phyloP scores from a whole-genome alignment of 163 green algal species.

The Coccomyxa subellipsoidea region DNA sequence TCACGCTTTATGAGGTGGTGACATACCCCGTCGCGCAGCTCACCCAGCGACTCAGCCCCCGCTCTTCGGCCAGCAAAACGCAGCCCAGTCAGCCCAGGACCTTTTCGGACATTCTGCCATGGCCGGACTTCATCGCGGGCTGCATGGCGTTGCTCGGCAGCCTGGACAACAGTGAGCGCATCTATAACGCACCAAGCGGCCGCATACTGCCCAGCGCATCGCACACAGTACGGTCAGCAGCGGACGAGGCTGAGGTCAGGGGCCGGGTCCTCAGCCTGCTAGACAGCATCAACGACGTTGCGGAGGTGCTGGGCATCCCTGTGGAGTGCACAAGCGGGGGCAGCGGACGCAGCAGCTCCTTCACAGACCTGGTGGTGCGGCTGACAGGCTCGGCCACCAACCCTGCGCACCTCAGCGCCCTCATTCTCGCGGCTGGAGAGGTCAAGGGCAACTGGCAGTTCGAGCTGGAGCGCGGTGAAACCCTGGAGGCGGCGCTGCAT shows the following conservation, averaged over 20 bases:
- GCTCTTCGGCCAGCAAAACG: too few relatives aligned
- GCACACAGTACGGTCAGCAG: not conserved
- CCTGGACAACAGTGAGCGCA: not conserved
- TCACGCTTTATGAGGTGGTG: too few relatives aligned
- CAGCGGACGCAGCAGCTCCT: conserved; percentile 13
- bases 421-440: conserved; percentile 12
- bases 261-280: not conserved
- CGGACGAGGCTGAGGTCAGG: not conserved
- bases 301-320: not conserved
- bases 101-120: too few relatives aligned
- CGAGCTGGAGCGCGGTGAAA: conserved; percentile 7
- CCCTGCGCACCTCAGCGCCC: not conserved
- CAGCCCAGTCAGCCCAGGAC: too few relatives aligned
- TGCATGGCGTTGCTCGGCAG: too few relatives aligned
- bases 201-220: not conserved
- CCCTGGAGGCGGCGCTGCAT: conserved; percentile 2
- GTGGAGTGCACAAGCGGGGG: conserved; percentile 25
- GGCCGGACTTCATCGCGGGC: too few relatives aligned
- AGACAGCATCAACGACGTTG: conserved; percentile 4
- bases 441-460: conserved; percentile 27
- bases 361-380: conserved; percentile 13
- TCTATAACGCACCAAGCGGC: not conserved
- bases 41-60: too few relatives aligned
- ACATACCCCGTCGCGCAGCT: too few relatives aligned
- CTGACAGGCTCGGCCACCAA: not conserved